A percentile compares a stretch with the other conserved stretches of the same genome.
Evolutionary conservation across 2,329 filamentous ascomycete species (phyloP).

Genomic region (Fusarium albidum): DNA sequence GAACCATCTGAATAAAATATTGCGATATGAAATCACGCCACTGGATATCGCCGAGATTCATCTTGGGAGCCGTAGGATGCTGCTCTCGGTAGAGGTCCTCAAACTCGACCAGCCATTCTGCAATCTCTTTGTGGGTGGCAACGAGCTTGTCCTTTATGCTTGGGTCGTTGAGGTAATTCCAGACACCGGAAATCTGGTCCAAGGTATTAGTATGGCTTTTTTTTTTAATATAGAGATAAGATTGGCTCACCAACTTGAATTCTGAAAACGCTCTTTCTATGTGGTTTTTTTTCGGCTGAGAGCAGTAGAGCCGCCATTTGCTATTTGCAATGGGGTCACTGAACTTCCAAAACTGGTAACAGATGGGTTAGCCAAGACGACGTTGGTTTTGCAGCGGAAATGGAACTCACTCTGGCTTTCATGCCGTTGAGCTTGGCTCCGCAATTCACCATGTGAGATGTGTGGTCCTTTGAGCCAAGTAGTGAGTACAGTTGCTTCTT

Average conservation of each 20-base stretch:
- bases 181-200: not conserved
- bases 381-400: not conserved
- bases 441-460: no score
- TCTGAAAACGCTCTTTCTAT: not conserved
- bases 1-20: no score
- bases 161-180: not conserved
- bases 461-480: no score
- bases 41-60: no score
- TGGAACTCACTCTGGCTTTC: no score
- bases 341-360: not conserved
- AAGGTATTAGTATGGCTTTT: not conserved
- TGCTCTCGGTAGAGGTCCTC: not conserved
- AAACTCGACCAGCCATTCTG: not conserved
- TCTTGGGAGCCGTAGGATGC: no score
- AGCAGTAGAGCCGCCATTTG: not conserved
- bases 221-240: not conserved
- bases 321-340: not conserved
- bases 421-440: no score
- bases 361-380: not conserved
- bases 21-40: no score
- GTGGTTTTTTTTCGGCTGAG: not conserved
- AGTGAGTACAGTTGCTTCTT: no score
- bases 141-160: not conserved
- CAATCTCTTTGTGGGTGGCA: not conserved
- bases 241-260: not conserved